Evolutionary conservation across 371 early-diverging fungal species (phyloP).

Genomic region (Enterocytospora artemiae): DNA sequence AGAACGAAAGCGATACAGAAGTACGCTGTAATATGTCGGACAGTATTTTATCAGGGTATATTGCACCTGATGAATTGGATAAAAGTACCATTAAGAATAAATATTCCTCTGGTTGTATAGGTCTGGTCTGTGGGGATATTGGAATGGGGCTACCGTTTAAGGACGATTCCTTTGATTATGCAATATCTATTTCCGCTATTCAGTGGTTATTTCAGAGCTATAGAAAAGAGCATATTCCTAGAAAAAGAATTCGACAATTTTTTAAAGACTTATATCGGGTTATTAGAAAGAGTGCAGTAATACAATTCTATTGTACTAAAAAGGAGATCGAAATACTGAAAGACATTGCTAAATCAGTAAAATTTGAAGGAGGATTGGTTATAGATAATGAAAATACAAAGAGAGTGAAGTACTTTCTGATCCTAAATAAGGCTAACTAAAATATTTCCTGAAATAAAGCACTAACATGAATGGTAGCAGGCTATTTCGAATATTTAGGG

Average conservation of each 20-base stretch:
- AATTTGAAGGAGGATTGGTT: slow-evolving; percentile 87
- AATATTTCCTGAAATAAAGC: no score
- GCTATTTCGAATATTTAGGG: no score
- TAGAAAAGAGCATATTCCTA: slow-evolving; percentile 68
- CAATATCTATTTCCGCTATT: slow-evolving; percentile 86
- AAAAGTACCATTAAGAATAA: slow-evolving; percentile 21
- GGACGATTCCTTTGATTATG: slow-evolving; percentile 90
- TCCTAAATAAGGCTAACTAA: no score
- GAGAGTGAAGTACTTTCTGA: slow-evolving; percentile 84
- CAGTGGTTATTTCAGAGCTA: slow-evolving; percentile 98
- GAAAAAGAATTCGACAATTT: slow-evolving; percentile 71
- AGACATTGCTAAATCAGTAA: slow-evolving; percentile 70
- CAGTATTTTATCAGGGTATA: not conserved
- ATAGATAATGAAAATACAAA: slow-evolving; percentile 88
- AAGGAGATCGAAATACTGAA: slow-evolving; percentile 81
- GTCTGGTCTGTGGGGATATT: slow-evolving; percentile 67
- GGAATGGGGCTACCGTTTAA: slow-evolving; percentile 83
- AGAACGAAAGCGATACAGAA: not conserved
- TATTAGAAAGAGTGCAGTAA: slow-evolving; percentile 74
- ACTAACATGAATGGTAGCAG: no score
- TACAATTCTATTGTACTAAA: slow-evolving; percentile 94
- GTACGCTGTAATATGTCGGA: slow-evolving; percentile 45
- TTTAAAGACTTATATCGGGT: slow-evolving; percentile 79
- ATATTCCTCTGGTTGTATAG: slow-evolving; percentile 28
- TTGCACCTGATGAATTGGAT: slow-evolving; percentile 8